Conservation (phyloP, 805 yeast species). For the Wickerhamomyces pijperi region DNA sequence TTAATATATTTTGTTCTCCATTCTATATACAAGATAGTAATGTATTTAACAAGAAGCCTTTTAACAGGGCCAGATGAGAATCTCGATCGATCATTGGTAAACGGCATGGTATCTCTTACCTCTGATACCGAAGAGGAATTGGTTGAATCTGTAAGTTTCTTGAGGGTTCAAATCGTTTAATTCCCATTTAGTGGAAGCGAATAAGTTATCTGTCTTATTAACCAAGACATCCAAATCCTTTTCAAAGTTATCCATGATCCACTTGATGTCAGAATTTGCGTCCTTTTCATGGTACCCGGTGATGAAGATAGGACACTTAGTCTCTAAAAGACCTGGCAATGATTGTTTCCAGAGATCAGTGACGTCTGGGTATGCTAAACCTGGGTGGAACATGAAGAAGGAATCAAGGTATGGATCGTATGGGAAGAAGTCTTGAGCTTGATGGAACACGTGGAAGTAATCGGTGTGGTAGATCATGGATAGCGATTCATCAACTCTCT, state of each 20-base stretch:
- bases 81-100: constrained; percentile 17
- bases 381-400: constrained; percentile 93
- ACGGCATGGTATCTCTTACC: constrained; percentile 95
- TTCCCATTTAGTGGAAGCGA: constrained; percentile 88
- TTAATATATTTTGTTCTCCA: too few species aligned
- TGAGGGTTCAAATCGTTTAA: constrained; percentile 86
- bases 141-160: constrained; percentile 87
- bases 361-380: constrained; percentile 73
- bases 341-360: constrained; percentile 76
- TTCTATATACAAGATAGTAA: too few species aligned
- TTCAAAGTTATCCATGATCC: constrained; percentile 54
- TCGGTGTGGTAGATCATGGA: constrained; percentile 77
- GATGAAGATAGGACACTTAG: constrained; percentile 85
- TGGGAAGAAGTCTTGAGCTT: constrained; percentile 91
- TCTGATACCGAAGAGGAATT: constrained; percentile 81
- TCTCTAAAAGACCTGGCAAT: constrained; percentile 76
- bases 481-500: constrained; percentile 64
- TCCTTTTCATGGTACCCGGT: constrained; percentile 84
- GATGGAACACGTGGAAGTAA: constrained; percentile 84
- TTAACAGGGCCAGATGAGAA: too few species aligned
- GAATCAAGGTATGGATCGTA: constrained; percentile 93
- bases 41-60: too few species aligned
- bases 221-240: constrained; percentile 76
- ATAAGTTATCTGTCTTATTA: constrained; percentile 61
- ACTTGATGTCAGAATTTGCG: constrained; percentile 53